Evolutionary conservation across 164 flowering plant species (phyloP), one percentile per base, ranked within the genome.

Genomic region (Kingdonia uniflora): DNA sequence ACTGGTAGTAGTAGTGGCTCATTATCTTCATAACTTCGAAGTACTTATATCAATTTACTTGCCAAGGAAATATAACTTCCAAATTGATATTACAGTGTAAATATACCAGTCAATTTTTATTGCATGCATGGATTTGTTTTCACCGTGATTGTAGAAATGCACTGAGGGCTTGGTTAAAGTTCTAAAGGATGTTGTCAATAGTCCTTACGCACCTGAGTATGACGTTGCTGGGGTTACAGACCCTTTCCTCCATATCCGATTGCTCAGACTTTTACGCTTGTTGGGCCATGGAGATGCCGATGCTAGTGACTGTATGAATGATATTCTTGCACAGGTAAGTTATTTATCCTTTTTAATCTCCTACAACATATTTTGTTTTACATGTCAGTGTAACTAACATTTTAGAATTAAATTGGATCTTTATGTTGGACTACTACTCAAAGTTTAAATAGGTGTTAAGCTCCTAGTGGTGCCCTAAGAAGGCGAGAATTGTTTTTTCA

Each of bases 261-360:
- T 89, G 76, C 84, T 94, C 40, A 86, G 63, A 69, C 79, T 89
- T 48, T 73, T 94, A 70, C 81, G 80, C 21, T 63, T 77, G 40
- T 67, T 94, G 71, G 99, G 97, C 49, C 81, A 87, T 23, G 97
- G 92, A 61, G 97, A 94, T 83, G 85, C 88, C 14, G 97, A 86
- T 75, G 85, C 96, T 46, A 94, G 97, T 75, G 99, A 94, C 63
- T 49, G 64, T 46, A 94, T 94, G 99, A 94, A 82, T 73, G 99
- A 94, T 68, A 80, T 94, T 64, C 99, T 94, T 72, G 99, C 99
- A 1, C 99, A 89, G 95, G 99, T 89, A n/a, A 43, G 74, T 63
- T 73, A 25, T 56, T 44, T 5, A 55, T 19, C 50, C 35, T 12
- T 22, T 19, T 13, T n/a, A 35, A 21, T 29, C n/a, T n/a, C n/a